These are phyloP conservation scores for Lentinula detonsa DNA, from an alignment of 768 basidiomycete species.

Conservation along the genomic window DNA sequence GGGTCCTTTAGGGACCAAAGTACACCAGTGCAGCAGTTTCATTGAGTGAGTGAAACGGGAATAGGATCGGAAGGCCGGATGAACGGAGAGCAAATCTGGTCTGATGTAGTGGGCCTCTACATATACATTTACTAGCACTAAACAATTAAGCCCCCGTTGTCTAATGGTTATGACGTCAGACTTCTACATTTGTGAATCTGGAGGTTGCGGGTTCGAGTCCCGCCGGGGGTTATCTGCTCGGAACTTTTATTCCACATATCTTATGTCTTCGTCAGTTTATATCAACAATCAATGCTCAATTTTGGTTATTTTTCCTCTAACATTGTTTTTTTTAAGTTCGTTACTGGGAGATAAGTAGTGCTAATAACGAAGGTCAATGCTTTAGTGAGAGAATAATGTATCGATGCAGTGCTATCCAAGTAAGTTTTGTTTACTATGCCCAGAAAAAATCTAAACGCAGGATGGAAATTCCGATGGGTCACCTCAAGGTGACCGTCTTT, in stretches of 20 bases:
- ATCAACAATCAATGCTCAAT: too few species aligned
- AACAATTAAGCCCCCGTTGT: neutral
- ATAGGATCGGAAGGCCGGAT: neutral
- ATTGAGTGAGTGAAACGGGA: constrained; percentile 15
- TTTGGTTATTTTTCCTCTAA: too few species aligned
- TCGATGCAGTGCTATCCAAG: neutral
- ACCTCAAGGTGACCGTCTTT: too few species aligned
- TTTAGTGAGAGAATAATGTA: neutral
- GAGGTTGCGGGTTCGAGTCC: constrained; percentile 1
- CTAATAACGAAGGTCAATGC: too few species aligned
- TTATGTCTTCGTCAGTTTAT: too few species aligned
- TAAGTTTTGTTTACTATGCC: neutral
- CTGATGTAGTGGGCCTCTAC: too few species aligned
- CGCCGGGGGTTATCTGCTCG: neutral
- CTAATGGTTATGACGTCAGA: constrained; percentile 4
- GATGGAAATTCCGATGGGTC: neutral
- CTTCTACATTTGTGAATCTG: neutral
- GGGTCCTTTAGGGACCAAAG: constrained; percentile 50
- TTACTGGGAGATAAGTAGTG: too few species aligned
- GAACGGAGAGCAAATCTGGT: too few species aligned
- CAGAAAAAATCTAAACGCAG: neutral
- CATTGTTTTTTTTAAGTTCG: too few species aligned
- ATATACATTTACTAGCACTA: too few species aligned
- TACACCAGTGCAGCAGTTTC: constrained; percentile 65
- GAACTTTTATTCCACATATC: too few species aligned